Percentiles rank a stretch among this genome's conserved stretches.
phyloP scores from a whole-genome alignment of 2,329 filamentous ascomycete species.

The Lomentospora prolificans region DNA sequence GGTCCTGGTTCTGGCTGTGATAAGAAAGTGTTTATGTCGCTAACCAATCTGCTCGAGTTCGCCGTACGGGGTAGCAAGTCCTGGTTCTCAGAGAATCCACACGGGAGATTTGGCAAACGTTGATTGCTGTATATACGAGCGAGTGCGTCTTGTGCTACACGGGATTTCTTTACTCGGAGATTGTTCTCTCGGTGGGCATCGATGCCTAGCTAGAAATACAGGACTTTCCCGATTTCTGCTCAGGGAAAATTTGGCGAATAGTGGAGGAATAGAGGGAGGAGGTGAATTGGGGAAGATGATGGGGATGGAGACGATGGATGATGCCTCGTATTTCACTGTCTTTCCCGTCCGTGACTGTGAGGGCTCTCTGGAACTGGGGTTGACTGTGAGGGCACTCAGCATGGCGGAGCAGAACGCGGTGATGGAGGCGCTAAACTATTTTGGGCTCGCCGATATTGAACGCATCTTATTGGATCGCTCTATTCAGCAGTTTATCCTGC shows the following conservation, averaged over 20 bases:
- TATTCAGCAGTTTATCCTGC: background rate
- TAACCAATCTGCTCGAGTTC: no score
- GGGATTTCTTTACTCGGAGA: no score
- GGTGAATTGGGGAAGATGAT: background rate
- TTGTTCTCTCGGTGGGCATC: no score
- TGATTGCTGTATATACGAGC: no score
- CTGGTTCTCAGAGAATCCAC: no score
- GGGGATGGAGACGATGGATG: background rate
- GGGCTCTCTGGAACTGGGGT: background rate
- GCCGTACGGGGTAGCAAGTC: no score
- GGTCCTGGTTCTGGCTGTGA: no score
- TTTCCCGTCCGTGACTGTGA: background rate
- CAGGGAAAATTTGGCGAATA: constrained; percentile 6
- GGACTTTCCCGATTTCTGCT: no score
- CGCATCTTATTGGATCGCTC: constrained; percentile 7
- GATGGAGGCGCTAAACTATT: constrained; percentile 9
- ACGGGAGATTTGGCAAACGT: no score
- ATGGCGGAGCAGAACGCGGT: constrained; percentile 17
- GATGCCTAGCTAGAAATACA: no score
- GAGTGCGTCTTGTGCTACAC: no score
- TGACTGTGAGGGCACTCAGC: constrained; percentile 14
- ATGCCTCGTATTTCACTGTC: constrained; percentile 24
- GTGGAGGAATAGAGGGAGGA: background rate
- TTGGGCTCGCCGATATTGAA: constrained; percentile 10
- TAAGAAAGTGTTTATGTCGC: no score